Base-by-base conservation (phyloP, 345 rosid genomes). In the Eucalyptus erythrocorys region DNA sequence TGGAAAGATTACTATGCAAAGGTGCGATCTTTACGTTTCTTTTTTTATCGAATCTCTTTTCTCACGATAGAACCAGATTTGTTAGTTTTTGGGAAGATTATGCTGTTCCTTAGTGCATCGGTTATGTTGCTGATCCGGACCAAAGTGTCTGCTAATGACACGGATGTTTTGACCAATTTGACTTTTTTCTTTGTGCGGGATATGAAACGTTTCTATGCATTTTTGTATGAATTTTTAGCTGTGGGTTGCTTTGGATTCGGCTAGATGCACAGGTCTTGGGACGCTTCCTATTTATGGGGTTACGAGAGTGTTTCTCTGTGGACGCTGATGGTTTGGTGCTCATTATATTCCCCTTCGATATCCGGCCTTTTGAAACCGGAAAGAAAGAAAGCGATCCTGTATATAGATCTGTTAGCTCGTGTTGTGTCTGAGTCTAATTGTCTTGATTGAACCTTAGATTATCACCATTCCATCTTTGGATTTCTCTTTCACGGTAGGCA, bases 1-100 rank as follows among this genome's bases (percentile, higher is more conserved):
- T 96, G 98, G 98, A 96, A 94, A 90, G 98, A 96, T 90, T 95
- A 96, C 88, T 94, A 95, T 91, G 94, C 96, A 53, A 94, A 96
- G 97, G 98, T 95, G 51, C 11, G 71, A n/a, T 14, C 82, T 51
- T 32, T 82, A 34, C 59, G 21, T 34, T 51, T 32, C 32, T 90
- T 48, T 30, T 30, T 76, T 2, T 9, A 40, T 76, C 84, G 21
- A 11, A 76, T 40, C 30, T 17, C 40, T 21, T 6, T 40, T 61
- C 19, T 15, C 47, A 37, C 15, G 47, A 6, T 40, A 11, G 84
- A 40, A 76, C 84, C 27, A 11, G 30, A 76, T 37, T 76, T 76
- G 16, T 76, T 37, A 3, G 81, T 71, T 34, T 71, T 55, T 55
- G 43, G 81, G 43, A 71, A 71, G 43, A 71, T 71, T 9, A 49